Percentiles rank a stretch among this genome's conserved stretches.
Conservation (phyloP, 768 basidiomycete genomes). For the Kwoniella botswanensis region DNA sequence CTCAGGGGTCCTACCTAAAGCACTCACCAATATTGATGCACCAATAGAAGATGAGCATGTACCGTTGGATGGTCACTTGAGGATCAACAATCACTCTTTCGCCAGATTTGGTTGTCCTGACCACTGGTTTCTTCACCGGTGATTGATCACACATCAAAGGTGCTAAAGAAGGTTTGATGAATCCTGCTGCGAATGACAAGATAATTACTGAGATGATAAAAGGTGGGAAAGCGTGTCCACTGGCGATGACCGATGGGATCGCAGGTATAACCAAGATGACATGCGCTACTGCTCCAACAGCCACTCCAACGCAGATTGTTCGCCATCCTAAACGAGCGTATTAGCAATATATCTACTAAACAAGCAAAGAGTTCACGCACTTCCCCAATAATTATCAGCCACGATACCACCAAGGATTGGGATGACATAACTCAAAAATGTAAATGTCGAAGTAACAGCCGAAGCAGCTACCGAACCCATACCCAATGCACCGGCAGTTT, state of each 20-base stretch:
- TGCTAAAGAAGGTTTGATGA: conserved; percentile 57
- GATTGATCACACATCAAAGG: conserved; percentile 57
- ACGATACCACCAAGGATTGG: conserved; percentile 55
- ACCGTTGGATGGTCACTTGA: conserved; percentile 48
- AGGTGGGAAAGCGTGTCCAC: conserved; percentile 30
- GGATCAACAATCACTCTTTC: conserved; percentile 56
- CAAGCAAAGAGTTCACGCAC: conserved; percentile 8
- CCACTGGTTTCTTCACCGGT: conserved; percentile 44
- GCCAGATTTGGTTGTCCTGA: conserved; percentile 44
- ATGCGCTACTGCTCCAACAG: conserved; percentile 50
- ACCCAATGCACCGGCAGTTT: conserved; percentile 52
- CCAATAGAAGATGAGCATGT: conserved; percentile 54
- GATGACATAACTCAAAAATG: conserved; percentile 52
- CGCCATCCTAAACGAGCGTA: conserved; percentile 40
- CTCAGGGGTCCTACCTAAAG: not conserved
- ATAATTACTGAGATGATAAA: conserved; percentile 53
- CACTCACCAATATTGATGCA: conserved; percentile 54
- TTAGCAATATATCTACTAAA: not conserved
- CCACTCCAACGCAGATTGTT: conserved; percentile 51
- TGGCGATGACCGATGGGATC: conserved; percentile 46
- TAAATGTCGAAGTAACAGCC: conserved; percentile 45
- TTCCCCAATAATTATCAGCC: conserved; percentile 55
- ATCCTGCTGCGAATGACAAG: conserved; percentile 55
- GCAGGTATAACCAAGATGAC: conserved; percentile 54
- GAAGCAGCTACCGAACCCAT: conserved; percentile 45